Percentiles rank a stretch among this genome's conserved stretches.
Conservation (phyloP, 1,284 basidiomycete genomes). For the Melampsora larici-populina region DNA sequence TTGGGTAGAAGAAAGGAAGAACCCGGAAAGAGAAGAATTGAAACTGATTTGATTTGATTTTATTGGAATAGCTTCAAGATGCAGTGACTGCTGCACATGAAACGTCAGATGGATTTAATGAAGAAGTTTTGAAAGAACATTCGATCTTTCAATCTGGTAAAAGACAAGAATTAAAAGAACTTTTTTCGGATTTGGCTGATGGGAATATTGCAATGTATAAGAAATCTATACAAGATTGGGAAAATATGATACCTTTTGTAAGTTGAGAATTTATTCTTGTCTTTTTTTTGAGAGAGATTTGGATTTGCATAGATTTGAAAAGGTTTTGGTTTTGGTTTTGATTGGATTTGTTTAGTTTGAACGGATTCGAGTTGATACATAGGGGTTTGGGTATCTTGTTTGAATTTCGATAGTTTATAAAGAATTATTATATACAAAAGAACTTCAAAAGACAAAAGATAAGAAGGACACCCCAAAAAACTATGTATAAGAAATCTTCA, state of each 20-base stretch:
- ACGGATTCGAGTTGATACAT: conserved; percentile 37
- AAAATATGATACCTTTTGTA: conserved; percentile 42
- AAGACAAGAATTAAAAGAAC: conserved; percentile 91
- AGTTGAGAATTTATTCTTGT: neutral
- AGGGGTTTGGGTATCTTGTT: neutral
- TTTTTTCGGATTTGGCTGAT: conserved; percentile 80
- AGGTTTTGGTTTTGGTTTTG: neutral
- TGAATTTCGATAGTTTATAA: neutral
- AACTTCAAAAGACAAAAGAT: neutral
- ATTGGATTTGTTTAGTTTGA: conserved; percentile 5
- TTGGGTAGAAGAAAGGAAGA: neutral
- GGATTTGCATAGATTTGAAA: too few relatives aligned
- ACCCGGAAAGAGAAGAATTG: conserved; percentile 6
- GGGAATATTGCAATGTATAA: conserved; percentile 93
- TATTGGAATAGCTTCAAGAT: conserved; percentile 71
- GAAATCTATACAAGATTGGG: conserved; percentile 53
- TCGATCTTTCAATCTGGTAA: conserved; percentile 82
- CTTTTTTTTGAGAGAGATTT: neutral
- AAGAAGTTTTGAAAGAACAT: conserved; percentile 87
- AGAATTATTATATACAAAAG: neutral
- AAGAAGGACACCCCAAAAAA: neutral
- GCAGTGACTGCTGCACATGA: conserved; percentile 92
- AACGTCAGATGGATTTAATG: conserved; percentile 89
- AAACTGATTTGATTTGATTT: conserved; percentile 11
- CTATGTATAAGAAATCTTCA: neutral